A percentile compares a stretch with the other conserved stretches of the same genome.
phyloP scores from a whole-genome alignment of 768 basidiomycete genomes.

The Xanthoconium purpureum region DNA sequence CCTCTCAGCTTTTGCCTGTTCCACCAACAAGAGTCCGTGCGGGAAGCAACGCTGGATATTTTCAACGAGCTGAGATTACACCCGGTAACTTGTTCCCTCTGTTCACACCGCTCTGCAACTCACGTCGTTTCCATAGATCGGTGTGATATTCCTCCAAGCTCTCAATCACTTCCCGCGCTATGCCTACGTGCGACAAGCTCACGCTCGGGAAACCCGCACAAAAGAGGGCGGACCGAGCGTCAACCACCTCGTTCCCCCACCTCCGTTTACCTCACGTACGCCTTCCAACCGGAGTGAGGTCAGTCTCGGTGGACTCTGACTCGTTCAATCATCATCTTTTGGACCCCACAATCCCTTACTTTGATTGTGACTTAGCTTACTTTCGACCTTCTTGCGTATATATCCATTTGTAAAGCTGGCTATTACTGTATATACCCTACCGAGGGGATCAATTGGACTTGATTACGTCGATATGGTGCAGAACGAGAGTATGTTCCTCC shows the following conservation, averaged over 20 bases:
- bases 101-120: not conserved
- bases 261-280: constrained; percentile 32
- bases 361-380: constrained; percentile 21
- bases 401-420: constrained; percentile 4
- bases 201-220: constrained; percentile 52
- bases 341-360: not conserved
- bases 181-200: constrained; percentile 81
- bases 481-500: not conserved
- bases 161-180: constrained; percentile 89
- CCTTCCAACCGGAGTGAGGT: constrained; percentile 48
- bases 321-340: not conserved
- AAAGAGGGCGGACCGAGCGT: constrained; percentile 26
- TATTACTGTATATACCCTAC: not conserved
- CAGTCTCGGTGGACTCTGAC: constrained; percentile 38
- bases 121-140: constrained; percentile 56
- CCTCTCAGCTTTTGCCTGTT: constrained; percentile 89
- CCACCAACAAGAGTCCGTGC: constrained; percentile 75
- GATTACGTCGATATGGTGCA: not conserved
- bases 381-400: constrained; percentile 32
- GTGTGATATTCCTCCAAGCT: constrained; percentile 69
- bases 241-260: constrained; percentile 36
- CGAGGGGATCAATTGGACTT: not conserved
- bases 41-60: constrained; percentile 78
- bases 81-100: constrained; percentile 52
- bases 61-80: constrained; percentile 76